phyloP scores from a whole-genome alignment of 257 asterid genomes.

The Scutellaria minor region DNA sequence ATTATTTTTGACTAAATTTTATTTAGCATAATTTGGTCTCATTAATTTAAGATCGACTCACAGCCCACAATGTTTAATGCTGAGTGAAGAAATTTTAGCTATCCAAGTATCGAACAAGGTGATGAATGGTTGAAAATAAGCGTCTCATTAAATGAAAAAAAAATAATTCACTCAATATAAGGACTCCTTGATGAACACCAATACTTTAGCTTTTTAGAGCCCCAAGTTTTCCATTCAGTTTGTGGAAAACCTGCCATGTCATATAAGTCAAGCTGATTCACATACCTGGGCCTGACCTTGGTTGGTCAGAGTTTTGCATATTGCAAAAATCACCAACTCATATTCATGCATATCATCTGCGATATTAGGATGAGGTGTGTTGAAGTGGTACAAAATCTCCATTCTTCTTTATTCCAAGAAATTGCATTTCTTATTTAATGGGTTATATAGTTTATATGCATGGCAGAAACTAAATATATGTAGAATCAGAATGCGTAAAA shows the following conservation, averaged over 20 bases:
- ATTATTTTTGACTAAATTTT: neutral
- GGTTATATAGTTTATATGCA: neutral
- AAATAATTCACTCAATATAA: neutral
- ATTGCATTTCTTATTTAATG: neutral
- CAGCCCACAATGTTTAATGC: constrained; percentile 18
- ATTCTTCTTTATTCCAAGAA: constrained; percentile 3
- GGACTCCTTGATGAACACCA: constrained; percentile 1
- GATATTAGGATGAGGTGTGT: constrained; percentile 4
- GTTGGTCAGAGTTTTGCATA: neutral
- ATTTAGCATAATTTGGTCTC: neutral
- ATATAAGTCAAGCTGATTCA: constrained; percentile 4
- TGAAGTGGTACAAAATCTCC: neutral
- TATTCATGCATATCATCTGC: constrained; percentile 5
- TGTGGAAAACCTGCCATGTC: constrained; percentile 8
- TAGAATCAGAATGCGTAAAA: neutral
- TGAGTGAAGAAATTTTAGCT: neutral
- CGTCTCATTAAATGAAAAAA: neutral
- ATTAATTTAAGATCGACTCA: constrained; percentile 2
- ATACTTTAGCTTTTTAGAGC: constrained; percentile 2
- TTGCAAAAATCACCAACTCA: neutral
- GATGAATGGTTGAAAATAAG: neutral
- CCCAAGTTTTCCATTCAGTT: constrained; percentile 8
- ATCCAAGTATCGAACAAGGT: neutral
- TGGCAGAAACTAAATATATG: neutral
- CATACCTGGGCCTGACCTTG: neutral